Conservation (phyloP, 768 basidiomycete genomes). For the Auricularia sp. region DNA sequence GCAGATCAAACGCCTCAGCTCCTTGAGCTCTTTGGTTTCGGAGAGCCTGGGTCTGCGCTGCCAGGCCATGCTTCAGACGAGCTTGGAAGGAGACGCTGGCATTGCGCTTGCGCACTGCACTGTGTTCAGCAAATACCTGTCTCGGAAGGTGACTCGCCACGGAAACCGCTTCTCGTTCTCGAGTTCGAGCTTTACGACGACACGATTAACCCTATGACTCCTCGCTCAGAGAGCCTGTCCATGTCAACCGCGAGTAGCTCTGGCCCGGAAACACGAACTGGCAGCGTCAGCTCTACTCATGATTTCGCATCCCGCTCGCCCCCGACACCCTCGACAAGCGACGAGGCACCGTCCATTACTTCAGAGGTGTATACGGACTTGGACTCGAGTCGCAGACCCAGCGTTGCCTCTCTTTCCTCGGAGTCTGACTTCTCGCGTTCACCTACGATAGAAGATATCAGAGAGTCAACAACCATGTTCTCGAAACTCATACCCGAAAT, state of each 20-base stretch:
- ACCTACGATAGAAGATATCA: constrained; percentile 36
- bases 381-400: no score
- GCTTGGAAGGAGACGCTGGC: constrained; percentile 41
- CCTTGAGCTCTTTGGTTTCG: constrained; percentile 62
- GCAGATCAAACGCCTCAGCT: constrained; percentile 48
- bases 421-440: constrained; percentile 29
- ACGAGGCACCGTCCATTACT: neutral
- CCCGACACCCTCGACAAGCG: neutral
- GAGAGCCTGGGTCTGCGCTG: constrained; percentile 48
- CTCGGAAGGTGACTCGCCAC: constrained; percentile 5
- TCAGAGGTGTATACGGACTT: no score
- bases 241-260: neutral
- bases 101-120: constrained; percentile 62
- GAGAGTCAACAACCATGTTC: constrained; percentile 61
- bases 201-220: constrained; percentile 58
- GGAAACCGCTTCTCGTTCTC: constrained; percentile 44
- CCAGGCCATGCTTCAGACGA: constrained; percentile 15
- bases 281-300: neutral
- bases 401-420: no score
- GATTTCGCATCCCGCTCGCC: no score
- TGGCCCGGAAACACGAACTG: neutral
- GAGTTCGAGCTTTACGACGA: constrained; percentile 77
- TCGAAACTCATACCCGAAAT: constrained; percentile 62
- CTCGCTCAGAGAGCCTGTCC: constrained; percentile 17
- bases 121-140: constrained; percentile 28